Conservation (phyloP, 495 filamentous ascomycete species). For the Neurospora sp. region DNA sequence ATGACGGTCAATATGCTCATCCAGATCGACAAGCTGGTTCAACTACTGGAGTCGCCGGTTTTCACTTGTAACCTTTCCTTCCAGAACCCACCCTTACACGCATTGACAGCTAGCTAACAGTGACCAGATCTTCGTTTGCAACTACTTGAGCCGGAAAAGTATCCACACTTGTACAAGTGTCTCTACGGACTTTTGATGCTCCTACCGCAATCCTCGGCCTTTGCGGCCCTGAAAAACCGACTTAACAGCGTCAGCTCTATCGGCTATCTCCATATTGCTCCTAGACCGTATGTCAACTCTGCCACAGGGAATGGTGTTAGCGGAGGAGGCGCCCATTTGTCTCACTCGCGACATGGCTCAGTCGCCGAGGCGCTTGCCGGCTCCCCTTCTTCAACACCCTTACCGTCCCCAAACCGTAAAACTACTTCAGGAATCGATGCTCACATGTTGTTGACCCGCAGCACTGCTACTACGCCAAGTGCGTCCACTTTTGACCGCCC, state of each 20-base stretch:
- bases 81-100: background rate
- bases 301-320: background rate
- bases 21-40: conserved; percentile 97
- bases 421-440: conserved; percentile 6
- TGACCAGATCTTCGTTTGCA: conserved; percentile 79
- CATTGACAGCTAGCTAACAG: conserved; percentile 4
- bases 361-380: conserved; percentile 22
- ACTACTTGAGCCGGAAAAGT: conserved; percentile 94
- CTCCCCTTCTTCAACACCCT: conserved; percentile 15
- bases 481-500: conserved; percentile 61
- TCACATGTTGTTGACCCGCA: conserved; percentile 18
- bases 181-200: conserved; percentile 97
- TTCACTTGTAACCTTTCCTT: conserved; percentile 69
- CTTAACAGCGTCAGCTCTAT: conserved; percentile 95
- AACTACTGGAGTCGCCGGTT: conserved; percentile 93
- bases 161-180: conserved; percentile 95
- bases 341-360: conserved; percentile 29
- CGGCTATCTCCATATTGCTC: conserved; percentile 81
- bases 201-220: conserved; percentile 91
- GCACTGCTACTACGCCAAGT: conserved; percentile 36
- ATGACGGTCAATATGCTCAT: conserved; percentile 99
- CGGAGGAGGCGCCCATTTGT: conserved; percentile 7
- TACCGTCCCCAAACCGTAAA: conserved; percentile 16
- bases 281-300: conserved; percentile 58
- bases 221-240: conserved; percentile 93